Conservation (phyloP, 176 grass and related monocot species). For the Olyra latifolia region DNA sequence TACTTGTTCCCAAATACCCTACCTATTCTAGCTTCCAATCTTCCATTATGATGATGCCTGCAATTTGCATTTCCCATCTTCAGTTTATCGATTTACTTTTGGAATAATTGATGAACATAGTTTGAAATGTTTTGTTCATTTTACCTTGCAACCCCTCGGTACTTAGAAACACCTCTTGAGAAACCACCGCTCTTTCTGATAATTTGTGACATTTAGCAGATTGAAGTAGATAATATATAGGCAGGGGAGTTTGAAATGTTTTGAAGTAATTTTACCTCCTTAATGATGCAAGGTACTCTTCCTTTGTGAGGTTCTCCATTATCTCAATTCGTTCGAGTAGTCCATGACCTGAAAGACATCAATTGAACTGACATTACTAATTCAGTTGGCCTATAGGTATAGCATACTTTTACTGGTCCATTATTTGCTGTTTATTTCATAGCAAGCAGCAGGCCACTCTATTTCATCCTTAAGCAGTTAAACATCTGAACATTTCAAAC, state of each 20-base stretch:
- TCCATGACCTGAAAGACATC: conserved; percentile 24
- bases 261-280: conserved; percentile 6
- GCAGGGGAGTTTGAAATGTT: neutral
- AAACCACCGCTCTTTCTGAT: conserved; percentile 48
- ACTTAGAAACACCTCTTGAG: conserved; percentile 48
- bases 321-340: conserved; percentile 30
- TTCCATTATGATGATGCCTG: conserved; percentile 48
- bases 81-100: neutral
- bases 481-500: neutral
- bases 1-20: conserved; percentile 48
- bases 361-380: neutral
- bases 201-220: neutral
- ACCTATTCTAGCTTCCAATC: conserved; percentile 43
- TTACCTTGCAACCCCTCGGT: conserved; percentile 46
- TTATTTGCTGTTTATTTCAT: neutral
- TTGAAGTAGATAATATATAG: neutral
- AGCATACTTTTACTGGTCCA: neutral
- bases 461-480: neutral
- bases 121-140: neutral
- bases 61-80: neutral
- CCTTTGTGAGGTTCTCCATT: conserved; percentile 40
- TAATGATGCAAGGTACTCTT: conserved; percentile 36
- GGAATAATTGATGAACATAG: neutral
- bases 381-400: neutral
- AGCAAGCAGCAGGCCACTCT: neutral